Evolutionary conservation across 495 filamentous ascomycete genomes (phyloP).

Genomic region (Talaromyces wortmannii): DNA sequence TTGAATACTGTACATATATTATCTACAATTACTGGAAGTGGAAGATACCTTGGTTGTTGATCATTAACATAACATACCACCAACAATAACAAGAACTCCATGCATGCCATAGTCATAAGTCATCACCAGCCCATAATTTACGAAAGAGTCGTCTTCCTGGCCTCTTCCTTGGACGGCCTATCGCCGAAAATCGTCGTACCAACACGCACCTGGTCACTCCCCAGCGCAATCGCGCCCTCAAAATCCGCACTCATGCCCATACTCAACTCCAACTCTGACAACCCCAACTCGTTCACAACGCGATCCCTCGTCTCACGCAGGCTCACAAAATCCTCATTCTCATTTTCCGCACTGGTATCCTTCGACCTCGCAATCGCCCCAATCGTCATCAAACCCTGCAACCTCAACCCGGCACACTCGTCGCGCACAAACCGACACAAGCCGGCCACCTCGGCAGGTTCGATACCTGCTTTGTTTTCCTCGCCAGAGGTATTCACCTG

Average conservation of each 20-base stretch:
- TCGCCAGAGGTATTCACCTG: conserved; percentile 96
- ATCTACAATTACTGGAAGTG: background rate
- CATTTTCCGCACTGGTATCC: conserved; percentile 60
- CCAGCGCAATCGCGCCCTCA: conserved; percentile 77
- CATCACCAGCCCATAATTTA: background rate
- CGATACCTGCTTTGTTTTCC: conserved; percentile 71
- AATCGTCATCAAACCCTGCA: conserved; percentile 93
- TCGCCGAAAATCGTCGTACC: conserved; percentile 91
- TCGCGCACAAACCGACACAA: conserved; percentile 62
- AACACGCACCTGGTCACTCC: conserved; percentile 90
- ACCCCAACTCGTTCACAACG: conserved; percentile 29
- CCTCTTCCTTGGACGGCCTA: conserved; percentile 66
- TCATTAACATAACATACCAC: background rate
- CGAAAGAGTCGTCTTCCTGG: conserved; percentile 25
- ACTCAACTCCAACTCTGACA: conserved; percentile 52
- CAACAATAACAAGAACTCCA: background rate
- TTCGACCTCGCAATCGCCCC: conserved; percentile 81
- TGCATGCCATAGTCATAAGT: background rate
- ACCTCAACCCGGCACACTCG: conserved; percentile 61
- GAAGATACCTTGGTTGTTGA: background rate
- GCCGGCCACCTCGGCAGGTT: conserved; percentile 47
- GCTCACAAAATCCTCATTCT: conserved; percentile 83
- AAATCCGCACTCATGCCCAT: conserved; percentile 95
- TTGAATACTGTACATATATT: conserved; percentile 5
- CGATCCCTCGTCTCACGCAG: conserved; percentile 65